These are phyloP conservation scores for Limonium bicolor DNA, from an alignment of 148 eudicot species.

Conservation along the genomic window DNA sequence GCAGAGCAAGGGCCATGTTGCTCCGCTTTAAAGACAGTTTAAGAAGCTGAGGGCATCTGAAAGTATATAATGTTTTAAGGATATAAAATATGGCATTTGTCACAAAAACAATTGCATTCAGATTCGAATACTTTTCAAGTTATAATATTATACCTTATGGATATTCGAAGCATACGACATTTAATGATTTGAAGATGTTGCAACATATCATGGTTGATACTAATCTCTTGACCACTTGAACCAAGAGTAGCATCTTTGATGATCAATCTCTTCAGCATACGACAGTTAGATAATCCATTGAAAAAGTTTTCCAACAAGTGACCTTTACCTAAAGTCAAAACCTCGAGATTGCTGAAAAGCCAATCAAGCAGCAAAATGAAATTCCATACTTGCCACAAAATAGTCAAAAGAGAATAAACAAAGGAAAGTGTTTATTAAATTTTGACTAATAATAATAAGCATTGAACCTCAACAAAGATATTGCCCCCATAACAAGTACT, in stretches of 20 bases:
- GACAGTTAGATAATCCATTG: slow-evolving; percentile 37
- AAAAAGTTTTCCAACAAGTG: slow-evolving; percentile 40
- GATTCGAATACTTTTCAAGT: too few species aligned
- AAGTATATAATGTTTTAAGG: background rate
- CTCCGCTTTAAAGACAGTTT: slow-evolving; percentile 56
- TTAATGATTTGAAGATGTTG: slow-evolving; percentile 36
- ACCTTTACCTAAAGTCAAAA: slow-evolving; percentile 43
- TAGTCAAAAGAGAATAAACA: background rate
- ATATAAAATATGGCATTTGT: too few species aligned
- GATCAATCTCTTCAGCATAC: slow-evolving; percentile 31
- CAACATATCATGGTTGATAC: slow-evolving; percentile 34
- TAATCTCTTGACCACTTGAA: slow-evolving; percentile 39
- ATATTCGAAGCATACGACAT: slow-evolving; percentile 39
- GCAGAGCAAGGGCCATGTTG: slow-evolving; percentile 81
- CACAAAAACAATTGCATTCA: too few species aligned
- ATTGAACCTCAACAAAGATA: slow-evolving; percentile 38
- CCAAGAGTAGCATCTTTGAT: slow-evolving; percentile 44
- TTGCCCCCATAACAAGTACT: slow-evolving; percentile 30
- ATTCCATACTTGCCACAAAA: background rate
- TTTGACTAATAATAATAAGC: slow-evolving; percentile 1
- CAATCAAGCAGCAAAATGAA: background rate
- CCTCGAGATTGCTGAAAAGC: slow-evolving; percentile 42
- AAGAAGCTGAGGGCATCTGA: slow-evolving; percentile 59
- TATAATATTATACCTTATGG: slow-evolving; percentile 33
- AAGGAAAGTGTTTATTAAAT: background rate